Percentiles rank a stretch among this genome's conserved stretches.
Evolutionary conservation across 2,329 filamentous ascomycete species (phyloP).

Genomic region (Aspergillus viridinutans): DNA sequence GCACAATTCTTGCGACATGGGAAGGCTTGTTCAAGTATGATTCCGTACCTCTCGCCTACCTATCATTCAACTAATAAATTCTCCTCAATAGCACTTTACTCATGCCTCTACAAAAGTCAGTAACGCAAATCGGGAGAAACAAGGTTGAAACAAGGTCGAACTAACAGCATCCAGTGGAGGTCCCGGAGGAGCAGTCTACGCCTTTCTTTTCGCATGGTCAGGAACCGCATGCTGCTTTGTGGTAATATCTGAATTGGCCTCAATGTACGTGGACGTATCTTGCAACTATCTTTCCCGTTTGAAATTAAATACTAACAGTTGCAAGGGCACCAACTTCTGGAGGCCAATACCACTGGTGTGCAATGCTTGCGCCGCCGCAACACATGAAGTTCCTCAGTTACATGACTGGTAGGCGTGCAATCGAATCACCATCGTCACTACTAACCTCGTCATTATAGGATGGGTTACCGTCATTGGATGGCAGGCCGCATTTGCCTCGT

Average conservation of each 20-base stretch:
- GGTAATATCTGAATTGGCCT: slow-evolving; percentile 29
- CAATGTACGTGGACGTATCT: slow-evolving; percentile 21
- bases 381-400: slow-evolving; percentile 38
- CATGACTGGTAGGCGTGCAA: slow-evolving; percentile 23
- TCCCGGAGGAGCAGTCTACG: slow-evolving; percentile 30
- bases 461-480: slow-evolving; percentile 43
- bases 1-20: slow-evolving; percentile 39
- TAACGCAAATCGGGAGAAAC: not conserved
- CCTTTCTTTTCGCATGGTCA: slow-evolving; percentile 31
- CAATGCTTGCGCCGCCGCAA: slow-evolving; percentile 36
- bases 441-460: slow-evolving; percentile 15
- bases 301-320: not conserved
- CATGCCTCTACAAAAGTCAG: slow-evolving; percentile 18
- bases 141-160: too few relatives aligned
- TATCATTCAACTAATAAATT: not conserved
- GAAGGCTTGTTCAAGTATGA: slow-evolving; percentile 36
- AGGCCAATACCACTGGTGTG: slow-evolving; percentile 41
- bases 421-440: not conserved
- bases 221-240: slow-evolving; percentile 24
- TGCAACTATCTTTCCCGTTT: not conserved
- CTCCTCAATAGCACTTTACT: slow-evolving; percentile 11
- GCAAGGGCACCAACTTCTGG: slow-evolving; percentile 31
- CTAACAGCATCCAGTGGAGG: slow-evolving; percentile 25
- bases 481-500: slow-evolving; percentile 41
- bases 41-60: not conserved